Conservation (phyloP, 768 basidiomycete species). For the Austroboletus eburneus region DNA sequence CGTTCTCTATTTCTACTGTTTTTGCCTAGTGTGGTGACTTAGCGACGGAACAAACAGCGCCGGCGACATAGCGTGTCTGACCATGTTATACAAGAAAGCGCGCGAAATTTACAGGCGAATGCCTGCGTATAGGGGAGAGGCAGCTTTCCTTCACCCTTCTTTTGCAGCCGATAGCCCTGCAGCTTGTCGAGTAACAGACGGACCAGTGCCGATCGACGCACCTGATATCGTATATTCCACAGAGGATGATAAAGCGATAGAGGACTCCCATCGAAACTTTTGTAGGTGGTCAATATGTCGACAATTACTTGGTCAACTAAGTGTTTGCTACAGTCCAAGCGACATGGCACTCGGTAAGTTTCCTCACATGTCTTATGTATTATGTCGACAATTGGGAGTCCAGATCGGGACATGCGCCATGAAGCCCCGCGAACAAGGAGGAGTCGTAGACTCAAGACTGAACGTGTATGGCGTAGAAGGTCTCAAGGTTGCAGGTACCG, state of each 20-base stretch:
- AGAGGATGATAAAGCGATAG: slow-evolving; percentile 33
- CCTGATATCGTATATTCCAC: slow-evolving; percentile 30
- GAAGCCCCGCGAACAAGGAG: slow-evolving; percentile 32
- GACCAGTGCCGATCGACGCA: slow-evolving; percentile 21
- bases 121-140: slow-evolving; percentile 24
- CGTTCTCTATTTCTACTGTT: slow-evolving; percentile 3
- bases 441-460: not conserved
- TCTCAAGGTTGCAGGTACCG: not conserved
- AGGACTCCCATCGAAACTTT: slow-evolving; percentile 18
- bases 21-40: not conserved
- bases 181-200: slow-evolving; percentile 10
- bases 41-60: slow-evolving; percentile 3
- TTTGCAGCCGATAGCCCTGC: slow-evolving; percentile 29
- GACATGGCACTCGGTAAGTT: slow-evolving; percentile 9
- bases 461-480: not conserved
- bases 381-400: not conserved
- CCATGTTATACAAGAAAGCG: slow-evolving; percentile 49
- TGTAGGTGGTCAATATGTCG: slow-evolving; percentile 1
- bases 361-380: not conserved
- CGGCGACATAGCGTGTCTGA: slow-evolving; percentile 42
- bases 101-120: slow-evolving; percentile 55
- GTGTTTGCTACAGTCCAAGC: slow-evolving; percentile 2
- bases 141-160: slow-evolving; percentile 10
- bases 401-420: slow-evolving; percentile 62
- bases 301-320: not conserved